Evolutionary conservation across 805 yeast species (phyloP), one percentile per base, ranked within the genome.

Genomic region (Hanseniaspora thailandica): DNA sequence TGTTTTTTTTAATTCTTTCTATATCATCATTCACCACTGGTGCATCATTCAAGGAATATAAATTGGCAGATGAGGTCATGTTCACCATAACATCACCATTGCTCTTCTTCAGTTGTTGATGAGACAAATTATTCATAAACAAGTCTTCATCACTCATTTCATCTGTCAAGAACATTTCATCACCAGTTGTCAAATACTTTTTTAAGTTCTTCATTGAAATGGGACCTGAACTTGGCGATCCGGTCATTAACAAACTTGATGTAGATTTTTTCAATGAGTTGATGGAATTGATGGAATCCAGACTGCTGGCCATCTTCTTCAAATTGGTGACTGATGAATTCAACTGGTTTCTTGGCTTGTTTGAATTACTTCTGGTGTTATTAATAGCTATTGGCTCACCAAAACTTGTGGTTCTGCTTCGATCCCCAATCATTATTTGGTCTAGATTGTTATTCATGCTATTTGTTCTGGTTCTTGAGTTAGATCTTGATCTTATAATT

Each of bases 221-320:
- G 83, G 67, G 86, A 83, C 50, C 93, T 89, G n/a, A 19, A 9
- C n/a, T 28, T 8, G 30, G 45, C 4, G 54, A 43, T 13, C 28
- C 36, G 5, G 53, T 17, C 9, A 31, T 19, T 6, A 17, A 4
- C 25, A 50, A 13, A 22, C 53, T 49, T 19, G 46, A 40, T 5
- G n/a, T 49, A 8, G 53, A 49, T 8, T 19, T n/a, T 20, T 41
- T 49, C 19, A 39, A 13, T 10, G 52, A 48, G n/a, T 47, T 36
- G 10, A 47, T 19, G 4, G 52, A 47, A 25, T 43, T 43, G 5
- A 49, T 25, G 1, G 54, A 50, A 15, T 50, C 54, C 30, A 43
- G 8, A 22, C 54, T 50, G 31, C 54, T 50, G 7, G 44, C 12
- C 22, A 43, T 35, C n/a, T 50, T 41, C 33, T 26, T 41, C 5